phyloP scores from a whole-genome alignment of 2,329 filamentous ascomycete genomes.

The Akanthomyces muscarius region DNA sequence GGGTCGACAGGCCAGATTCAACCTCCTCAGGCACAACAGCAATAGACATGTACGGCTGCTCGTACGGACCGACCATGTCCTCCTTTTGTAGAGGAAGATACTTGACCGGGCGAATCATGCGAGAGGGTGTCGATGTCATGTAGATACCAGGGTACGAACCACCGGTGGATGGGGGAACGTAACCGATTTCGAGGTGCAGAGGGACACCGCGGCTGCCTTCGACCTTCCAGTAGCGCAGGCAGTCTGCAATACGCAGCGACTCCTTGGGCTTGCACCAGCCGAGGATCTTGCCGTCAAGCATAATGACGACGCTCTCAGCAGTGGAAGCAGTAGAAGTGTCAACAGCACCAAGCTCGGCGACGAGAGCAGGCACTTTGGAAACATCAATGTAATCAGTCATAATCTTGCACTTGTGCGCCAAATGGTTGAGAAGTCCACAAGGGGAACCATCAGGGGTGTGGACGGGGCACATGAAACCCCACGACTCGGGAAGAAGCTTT shows the following conservation, averaged over 20 bases:
- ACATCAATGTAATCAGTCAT: constrained; percentile 72
- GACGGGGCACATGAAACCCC: constrained; percentile 96
- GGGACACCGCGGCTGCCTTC: constrained; percentile 78
- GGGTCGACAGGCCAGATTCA: constrained; percentile 80
- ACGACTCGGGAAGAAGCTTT: constrained; percentile 92
- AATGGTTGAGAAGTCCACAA: constrained; percentile 90
- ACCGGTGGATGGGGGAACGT: constrained; percentile 79
- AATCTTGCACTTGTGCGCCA: constrained; percentile 91
- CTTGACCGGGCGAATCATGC: constrained; percentile 89
- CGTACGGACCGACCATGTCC: constrained; percentile 87
- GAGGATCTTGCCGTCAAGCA: constrained; percentile 84
- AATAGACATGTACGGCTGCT: constrained; percentile 98
- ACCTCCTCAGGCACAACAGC: constrained; percentile 87
- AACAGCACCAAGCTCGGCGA: constrained; percentile 75
- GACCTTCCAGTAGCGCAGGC: constrained; percentile 92
- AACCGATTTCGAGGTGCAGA: constrained; percentile 82
- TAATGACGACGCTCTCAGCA: constrained; percentile 80
- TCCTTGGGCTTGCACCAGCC: constrained; percentile 87
- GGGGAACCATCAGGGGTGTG: constrained; percentile 96
- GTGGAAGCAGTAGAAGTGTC: constrained; percentile 72
- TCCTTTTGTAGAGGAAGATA: constrained; percentile 82
- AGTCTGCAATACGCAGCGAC: constrained; percentile 77
- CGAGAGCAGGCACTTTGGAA: constrained; percentile 67
- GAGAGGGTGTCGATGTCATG: constrained; percentile 79
- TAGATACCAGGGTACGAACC: constrained; percentile 97